phyloP scores from a whole-genome alignment of 257 asterid genomes.

The Paraleonurus japonicus region DNA sequence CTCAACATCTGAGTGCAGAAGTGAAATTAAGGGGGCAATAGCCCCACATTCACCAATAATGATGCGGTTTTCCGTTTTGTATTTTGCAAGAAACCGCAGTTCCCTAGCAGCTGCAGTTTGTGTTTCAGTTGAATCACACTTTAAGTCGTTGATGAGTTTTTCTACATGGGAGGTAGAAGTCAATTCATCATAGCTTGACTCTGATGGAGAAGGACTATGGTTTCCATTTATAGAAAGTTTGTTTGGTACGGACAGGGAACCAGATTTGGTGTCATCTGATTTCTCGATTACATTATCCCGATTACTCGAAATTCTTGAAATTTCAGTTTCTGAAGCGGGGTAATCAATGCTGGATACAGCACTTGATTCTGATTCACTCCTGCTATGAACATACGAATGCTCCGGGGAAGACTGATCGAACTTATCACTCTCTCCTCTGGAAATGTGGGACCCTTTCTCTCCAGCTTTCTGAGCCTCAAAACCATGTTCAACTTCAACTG shows the following conservation, averaged over 20 bases:
- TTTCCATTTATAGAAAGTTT: slow-evolving; percentile 49
- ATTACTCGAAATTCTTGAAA: slow-evolving; percentile 45
- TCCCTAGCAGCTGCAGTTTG: slow-evolving; percentile 81
- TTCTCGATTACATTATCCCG: slow-evolving; percentile 41
- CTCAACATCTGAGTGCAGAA: slow-evolving; percentile 57
- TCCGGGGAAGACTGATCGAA: slow-evolving; percentile 58
- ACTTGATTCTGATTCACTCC: slow-evolving; percentile 87
- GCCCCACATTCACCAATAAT: slow-evolving; percentile 82
- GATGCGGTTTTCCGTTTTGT: slow-evolving; percentile 70
- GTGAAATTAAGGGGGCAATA: slow-evolving; percentile 62
- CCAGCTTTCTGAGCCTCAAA: slow-evolving; percentile 32
- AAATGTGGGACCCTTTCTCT: slow-evolving; percentile 37
- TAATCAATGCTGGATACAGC: slow-evolving; percentile 83
- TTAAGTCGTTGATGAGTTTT: slow-evolving; percentile 55
- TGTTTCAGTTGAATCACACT: slow-evolving; percentile 46
- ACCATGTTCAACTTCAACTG: slow-evolving; percentile 31
- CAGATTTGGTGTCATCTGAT: slow-evolving; percentile 38
- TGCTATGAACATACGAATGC: slow-evolving; percentile 82
- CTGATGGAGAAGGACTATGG: slow-evolving; percentile 30
- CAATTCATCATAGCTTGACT: slow-evolving; percentile 42
- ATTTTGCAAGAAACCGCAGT: slow-evolving; percentile 72
- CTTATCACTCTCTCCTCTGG: slow-evolving; percentile 44
- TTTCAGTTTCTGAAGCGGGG: slow-evolving; percentile 48
- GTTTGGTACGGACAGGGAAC: neutral
- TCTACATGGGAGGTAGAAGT: slow-evolving; percentile 66